phyloP scores from a whole-genome alignment of 2,329 filamentous ascomycete genomes.

The Botrytis byssoidea region DNA sequence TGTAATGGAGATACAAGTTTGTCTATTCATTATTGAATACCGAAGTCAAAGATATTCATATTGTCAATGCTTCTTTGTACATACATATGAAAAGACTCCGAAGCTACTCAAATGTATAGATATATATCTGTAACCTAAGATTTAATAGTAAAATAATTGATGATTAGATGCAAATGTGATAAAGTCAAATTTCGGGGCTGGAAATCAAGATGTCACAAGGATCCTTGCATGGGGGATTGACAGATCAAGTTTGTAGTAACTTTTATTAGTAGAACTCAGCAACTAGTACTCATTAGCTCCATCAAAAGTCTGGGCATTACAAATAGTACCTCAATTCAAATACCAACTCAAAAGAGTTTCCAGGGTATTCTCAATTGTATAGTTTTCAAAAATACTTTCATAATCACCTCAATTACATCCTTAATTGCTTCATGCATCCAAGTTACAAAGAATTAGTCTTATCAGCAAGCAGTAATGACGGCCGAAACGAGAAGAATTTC shows the following conservation, averaged over 20 bases:
- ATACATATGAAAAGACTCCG: too few species aligned
- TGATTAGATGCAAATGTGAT: background rate
- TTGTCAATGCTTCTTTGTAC: too few species aligned
- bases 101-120: background rate
- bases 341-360: background rate
- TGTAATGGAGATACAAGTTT: rapidly evolving
- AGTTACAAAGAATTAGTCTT: background rate
- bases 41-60: background rate
- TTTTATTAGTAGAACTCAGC: background rate
- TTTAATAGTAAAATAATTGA: background rate
- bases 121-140: background rate
- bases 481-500: background rate
- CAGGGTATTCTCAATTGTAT: background rate
- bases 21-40: background rate
- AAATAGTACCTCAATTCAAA: background rate
- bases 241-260: background rate
- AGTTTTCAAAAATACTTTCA: too few species aligned
- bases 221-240: background rate
- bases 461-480: background rate
- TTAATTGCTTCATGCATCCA: background rate
- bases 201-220: background rate
- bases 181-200: background rate
- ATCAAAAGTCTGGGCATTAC: background rate
- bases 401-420: background rate
- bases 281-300: background rate